phyloP scores from a whole-genome alignment of 169 alveolate species.

The Besnoitia besnoiti region DNA sequence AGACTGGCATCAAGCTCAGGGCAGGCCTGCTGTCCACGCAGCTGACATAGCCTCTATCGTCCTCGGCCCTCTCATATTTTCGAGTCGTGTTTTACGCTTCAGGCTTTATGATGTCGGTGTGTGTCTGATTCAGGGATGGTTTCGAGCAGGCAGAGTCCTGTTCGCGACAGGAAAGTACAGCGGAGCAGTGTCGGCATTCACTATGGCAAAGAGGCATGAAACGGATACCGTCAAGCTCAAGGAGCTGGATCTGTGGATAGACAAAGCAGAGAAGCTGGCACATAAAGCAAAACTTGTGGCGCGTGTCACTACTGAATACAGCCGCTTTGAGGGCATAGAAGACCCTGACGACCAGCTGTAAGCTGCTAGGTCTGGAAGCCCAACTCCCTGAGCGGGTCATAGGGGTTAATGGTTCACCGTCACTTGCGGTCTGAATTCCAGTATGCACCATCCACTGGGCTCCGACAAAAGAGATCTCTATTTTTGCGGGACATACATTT shows the following conservation, averaged over 20 bases:
- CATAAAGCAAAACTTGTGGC: conserved; percentile 27
- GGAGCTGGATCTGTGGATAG: conserved; percentile 28
- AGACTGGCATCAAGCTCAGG: too few species aligned
- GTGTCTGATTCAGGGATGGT: conserved; percentile 29
- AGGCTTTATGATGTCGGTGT: too few species aligned
- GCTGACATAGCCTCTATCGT: too few species aligned
- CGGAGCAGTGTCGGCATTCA: conserved; percentile 44
- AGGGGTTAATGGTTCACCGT: not conserved
- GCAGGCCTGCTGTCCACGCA: too few species aligned
- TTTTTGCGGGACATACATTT: too few species aligned
- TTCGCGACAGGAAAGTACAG: conserved; percentile 34
- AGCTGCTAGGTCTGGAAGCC: not conserved
- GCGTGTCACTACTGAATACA: conserved; percentile 12
- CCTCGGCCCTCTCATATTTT: too few species aligned
- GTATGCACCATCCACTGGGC: not conserved
- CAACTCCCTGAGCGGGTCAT: too few species aligned
- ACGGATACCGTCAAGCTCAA: not conserved
- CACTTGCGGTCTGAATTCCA: not conserved
- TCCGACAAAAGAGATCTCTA: too few species aligned
- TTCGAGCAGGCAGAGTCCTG: conserved; percentile 29
- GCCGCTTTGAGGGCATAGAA: conserved; percentile 13
- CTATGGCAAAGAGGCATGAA: not conserved
- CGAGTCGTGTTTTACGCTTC: too few species aligned
- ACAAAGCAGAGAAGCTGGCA: not conserved
- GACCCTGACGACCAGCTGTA: conserved; percentile 19